Evolutionary conservation across 352 stramenopile species (phyloP).

Genomic region (Globisporangium ultimum): DNA sequence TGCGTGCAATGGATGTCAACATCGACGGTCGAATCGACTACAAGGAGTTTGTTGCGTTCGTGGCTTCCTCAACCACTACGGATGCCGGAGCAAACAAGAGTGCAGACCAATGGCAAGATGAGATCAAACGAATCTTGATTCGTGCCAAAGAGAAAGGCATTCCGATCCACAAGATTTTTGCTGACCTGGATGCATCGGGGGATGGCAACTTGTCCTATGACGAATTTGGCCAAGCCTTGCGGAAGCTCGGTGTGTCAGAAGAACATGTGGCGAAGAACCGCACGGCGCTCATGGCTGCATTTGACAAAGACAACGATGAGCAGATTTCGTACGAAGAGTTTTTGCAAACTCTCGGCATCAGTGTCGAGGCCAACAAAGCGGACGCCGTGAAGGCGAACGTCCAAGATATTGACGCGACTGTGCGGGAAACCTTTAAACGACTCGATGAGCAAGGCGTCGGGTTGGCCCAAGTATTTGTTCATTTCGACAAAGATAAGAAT

Average conservation of each 20-base stretch:
- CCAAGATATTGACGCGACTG: conserved; percentile 38
- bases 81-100: conserved; percentile 2
- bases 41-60: conserved; percentile 38
- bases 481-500: conserved; percentile 67
- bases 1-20: conserved; percentile 36
- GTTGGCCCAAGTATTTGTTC: conserved; percentile 57
- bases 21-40: conserved; percentile 45
- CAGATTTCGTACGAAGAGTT: conserved; percentile 83
- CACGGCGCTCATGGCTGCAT: conserved; percentile 33
- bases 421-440: conserved; percentile 47
- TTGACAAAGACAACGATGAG: conserved; percentile 61
- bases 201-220: conserved; percentile 56
- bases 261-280: conserved; percentile 14
- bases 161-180: conserved; percentile 59
- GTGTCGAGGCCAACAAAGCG: conserved; percentile 36
- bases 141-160: conserved; percentile 58
- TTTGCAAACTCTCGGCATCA: conserved; percentile 48
- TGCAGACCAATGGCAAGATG: conserved; percentile 27
- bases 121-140: conserved; percentile 49
- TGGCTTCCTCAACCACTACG: conserved; percentile 7
- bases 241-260: conserved; percentile 41
- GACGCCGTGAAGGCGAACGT: conserved; percentile 39
- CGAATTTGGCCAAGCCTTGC: conserved; percentile 50
- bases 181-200: conserved; percentile 50
- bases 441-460: conserved; percentile 44